Conservation (phyloP, 2,329 filamentous ascomycete genomes). For the Aspergillus sp. region DNA sequence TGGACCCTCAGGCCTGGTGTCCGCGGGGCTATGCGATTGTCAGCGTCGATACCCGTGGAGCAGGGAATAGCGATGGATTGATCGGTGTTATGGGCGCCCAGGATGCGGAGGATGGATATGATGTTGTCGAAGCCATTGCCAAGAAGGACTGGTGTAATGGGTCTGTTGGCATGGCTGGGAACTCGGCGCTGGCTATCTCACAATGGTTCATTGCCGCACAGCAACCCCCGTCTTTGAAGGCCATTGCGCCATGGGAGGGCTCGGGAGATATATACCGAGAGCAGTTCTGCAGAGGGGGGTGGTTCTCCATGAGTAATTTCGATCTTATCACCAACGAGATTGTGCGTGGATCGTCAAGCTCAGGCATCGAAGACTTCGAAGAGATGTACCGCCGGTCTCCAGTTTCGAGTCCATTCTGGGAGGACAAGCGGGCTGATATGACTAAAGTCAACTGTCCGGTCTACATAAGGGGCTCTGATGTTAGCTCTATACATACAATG, state of each 20-base stretch:
- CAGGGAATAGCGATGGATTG: slow-evolving; percentile 36
- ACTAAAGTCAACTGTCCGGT: slow-evolving; percentile 36
- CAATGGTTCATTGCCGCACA: slow-evolving; percentile 47
- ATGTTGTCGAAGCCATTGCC: slow-evolving; percentile 46
- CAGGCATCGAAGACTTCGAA: slow-evolving; percentile 42
- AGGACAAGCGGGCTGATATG: slow-evolving; percentile 39
- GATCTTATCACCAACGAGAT: slow-evolving; percentile 44
- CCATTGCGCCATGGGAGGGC: slow-evolving; percentile 52
- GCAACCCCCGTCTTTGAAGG: slow-evolving; percentile 43
- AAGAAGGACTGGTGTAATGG: slow-evolving; percentile 48
- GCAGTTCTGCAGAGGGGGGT: slow-evolving; percentile 46
- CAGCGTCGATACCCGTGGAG: slow-evolving; percentile 36
- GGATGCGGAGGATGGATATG: slow-evolving; percentile 49
- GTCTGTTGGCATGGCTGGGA: slow-evolving; percentile 45
- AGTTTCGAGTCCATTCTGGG: slow-evolving; percentile 37
- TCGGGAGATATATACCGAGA: slow-evolving; percentile 50
- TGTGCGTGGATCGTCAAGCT: slow-evolving; percentile 29
- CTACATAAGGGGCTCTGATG: slow-evolving; percentile 37
- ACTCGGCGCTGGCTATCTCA: slow-evolving; percentile 44
- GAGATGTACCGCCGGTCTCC: slow-evolving; percentile 44
- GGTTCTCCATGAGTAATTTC: slow-evolving; percentile 41
- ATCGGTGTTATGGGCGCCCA: slow-evolving; percentile 43
- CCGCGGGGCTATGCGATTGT: slow-evolving; percentile 36
- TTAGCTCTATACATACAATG: slow-evolving; percentile 37
- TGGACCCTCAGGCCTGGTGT: slow-evolving; percentile 39